Evolutionary conservation across 352 stramenopile species (phyloP).

Genomic region (Globisporangium solare): DNA sequence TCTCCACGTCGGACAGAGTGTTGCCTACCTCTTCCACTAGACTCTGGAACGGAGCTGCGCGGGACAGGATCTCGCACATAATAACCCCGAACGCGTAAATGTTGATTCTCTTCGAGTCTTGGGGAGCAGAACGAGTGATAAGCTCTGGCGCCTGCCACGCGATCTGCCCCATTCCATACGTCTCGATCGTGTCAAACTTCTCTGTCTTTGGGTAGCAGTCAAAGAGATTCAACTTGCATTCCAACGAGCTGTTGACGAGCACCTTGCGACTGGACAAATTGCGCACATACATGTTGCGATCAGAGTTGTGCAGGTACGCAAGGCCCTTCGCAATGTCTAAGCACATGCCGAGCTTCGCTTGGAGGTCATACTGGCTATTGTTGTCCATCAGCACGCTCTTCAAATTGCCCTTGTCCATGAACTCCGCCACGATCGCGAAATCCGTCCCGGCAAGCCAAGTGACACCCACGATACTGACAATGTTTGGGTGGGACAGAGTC

Average conservation of each 20-base stretch:
- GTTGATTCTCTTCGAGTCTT: constrained; percentile 45
- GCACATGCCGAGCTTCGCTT: constrained; percentile 65
- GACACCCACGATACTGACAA: constrained; percentile 69
- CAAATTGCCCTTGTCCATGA: constrained; percentile 68
- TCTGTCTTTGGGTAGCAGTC: constrained; percentile 34
- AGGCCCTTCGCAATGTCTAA: constrained; percentile 58
- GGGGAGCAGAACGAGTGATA: constrained; percentile 34
- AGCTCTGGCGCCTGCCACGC: constrained; percentile 52
- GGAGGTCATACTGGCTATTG: constrained; percentile 45
- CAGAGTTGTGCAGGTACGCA: constrained; percentile 49
- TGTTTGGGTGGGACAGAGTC: constrained; percentile 56
- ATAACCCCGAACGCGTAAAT: constrained; percentile 63
- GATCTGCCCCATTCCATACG: constrained; percentile 44
- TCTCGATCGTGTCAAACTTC: constrained; percentile 19
- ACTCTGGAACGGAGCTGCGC: constrained; percentile 37
- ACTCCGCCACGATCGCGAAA: constrained; percentile 70
- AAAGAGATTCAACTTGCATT: constrained; percentile 61
- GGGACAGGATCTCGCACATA: constrained; percentile 51
- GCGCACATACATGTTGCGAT: constrained; percentile 42
- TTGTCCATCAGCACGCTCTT: constrained; percentile 48
- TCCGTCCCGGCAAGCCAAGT: constrained; percentile 71
- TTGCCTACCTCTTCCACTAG: constrained; percentile 40
- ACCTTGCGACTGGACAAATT: constrained; percentile 52
- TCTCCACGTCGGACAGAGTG: constrained; percentile 47
- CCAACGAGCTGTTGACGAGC: constrained; percentile 36